These are phyloP conservation scores for Mortierella polycephala DNA, from an alignment of 371 early-diverging fungal species.

Conservation along the genomic window DNA sequence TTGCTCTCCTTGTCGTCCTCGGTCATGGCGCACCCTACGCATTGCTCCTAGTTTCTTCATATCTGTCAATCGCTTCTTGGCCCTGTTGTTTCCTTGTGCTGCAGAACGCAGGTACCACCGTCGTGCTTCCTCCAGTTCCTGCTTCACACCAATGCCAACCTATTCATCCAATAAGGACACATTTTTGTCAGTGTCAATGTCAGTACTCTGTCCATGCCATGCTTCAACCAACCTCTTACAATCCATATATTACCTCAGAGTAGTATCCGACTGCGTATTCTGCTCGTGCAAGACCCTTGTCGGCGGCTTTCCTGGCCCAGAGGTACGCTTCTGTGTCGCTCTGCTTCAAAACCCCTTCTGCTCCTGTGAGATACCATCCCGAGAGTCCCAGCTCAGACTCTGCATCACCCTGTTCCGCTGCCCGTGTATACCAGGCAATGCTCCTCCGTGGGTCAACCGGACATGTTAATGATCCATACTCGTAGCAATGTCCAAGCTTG, in stretches of 20 bases:
- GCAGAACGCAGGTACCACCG: slow-evolving; percentile 85
- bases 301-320: slow-evolving; percentile 91
- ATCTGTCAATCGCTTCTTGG: slow-evolving; percentile 79
- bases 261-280: slow-evolving; percentile 92
- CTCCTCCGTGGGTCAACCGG: slow-evolving; percentile 90
- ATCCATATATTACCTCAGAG: slow-evolving; percentile 64
- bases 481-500: slow-evolving; percentile 93
- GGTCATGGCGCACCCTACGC: slow-evolving; percentile 45
- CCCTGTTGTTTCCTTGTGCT: slow-evolving; percentile 77
- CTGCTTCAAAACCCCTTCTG: slow-evolving; percentile 81
- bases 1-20: slow-evolving; percentile 30
- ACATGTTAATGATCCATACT: slow-evolving; percentile 92
- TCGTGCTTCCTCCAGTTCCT: slow-evolving; percentile 76
- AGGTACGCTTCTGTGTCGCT: slow-evolving; percentile 86
- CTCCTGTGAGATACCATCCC: slow-evolving; percentile 92
- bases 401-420: slow-evolving; percentile 88
- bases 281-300: slow-evolving; percentile 84
- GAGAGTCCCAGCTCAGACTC: slow-evolving; percentile 87
- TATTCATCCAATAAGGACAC: background rate
- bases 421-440: slow-evolving; percentile 96
- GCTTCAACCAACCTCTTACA: background rate
- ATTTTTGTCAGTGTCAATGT: background rate
- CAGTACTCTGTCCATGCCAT: background rate
- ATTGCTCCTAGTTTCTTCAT: slow-evolving; percentile 71
- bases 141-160: slow-evolving; percentile 78